Evolutionary conservation across 2,329 filamentous ascomycete species (phyloP), one percentile per base, ranked within the genome.

Genomic region (Calonectria leucothoes): DNA sequence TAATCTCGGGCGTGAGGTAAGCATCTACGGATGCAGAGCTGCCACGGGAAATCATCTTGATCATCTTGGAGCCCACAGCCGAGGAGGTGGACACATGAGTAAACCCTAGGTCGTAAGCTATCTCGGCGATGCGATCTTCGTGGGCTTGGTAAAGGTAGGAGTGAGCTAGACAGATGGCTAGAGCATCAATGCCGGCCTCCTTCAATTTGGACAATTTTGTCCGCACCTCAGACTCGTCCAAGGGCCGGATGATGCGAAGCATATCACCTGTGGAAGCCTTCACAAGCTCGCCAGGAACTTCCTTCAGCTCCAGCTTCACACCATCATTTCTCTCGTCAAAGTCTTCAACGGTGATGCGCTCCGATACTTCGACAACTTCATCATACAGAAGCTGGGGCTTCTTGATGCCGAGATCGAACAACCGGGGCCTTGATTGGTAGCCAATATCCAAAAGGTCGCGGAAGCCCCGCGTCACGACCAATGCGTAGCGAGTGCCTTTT

Each of bases 401-500:
- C 69, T 88, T 85, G 70, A 94, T 94, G 14, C 91, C 91, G 27
- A 95, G 85, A 77, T 94, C 93, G 75, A 95, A 95, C 69, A 95
- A 93, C 74, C 92, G 89, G 2, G 93, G 93, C 20, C 93, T 88
- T 6, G 91, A 91, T 83, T 95, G 93, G 77, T 94, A 94, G 1
- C 93, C 93, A 80, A 95, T 95, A 64, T 89, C 88, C 7, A 94
- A 84, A 77, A 92, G 92, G 79, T 95, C 93, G 75, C 91, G 91
- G 85, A 94, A 94, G 0, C 93, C 93, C 73, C 90, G 91, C 4
- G 92, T 94, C 6, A 93, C 91, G 7, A 95, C 87, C 79, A 95
- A 88, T 2, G 92, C 93, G 76, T 93, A 92, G 59, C 88, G 89
- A 79, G 94, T 93, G 27, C 93, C 93, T 82, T 94, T 94, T 35